Percentiles rank a stretch among this genome's conserved stretches.
Evolutionary conservation across 768 basidiomycete species (phyloP).

Genomic region (Mycena filopes): DNA sequence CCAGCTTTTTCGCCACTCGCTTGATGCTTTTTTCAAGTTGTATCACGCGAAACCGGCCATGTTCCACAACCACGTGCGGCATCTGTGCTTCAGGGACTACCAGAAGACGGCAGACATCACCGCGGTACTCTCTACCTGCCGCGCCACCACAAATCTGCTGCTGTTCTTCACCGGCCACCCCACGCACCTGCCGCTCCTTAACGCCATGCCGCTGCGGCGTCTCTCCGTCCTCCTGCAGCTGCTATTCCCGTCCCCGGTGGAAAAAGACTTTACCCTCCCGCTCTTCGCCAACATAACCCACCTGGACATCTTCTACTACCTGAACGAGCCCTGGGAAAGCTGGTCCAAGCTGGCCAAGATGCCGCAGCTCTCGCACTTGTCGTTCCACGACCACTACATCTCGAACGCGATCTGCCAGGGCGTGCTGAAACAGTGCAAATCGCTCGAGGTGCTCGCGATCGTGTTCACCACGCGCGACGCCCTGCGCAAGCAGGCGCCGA

Average conservation of each 20-base stretch:
- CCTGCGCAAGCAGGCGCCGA: background rate
- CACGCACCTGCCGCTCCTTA: background rate
- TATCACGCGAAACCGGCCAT: background rate
- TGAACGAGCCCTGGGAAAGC: background rate
- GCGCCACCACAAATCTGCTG: background rate
- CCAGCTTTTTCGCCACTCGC: background rate
- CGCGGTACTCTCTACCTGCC: background rate
- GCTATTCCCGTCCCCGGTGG: background rate
- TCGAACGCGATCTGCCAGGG: background rate
- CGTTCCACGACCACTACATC: background rate
- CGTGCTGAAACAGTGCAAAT: background rate
- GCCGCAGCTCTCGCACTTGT: background rate
- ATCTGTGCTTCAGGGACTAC: background rate
- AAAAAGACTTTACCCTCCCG: background rate
- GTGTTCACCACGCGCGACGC: background rate
- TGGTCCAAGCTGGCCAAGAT: background rate
- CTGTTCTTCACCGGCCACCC: background rate
- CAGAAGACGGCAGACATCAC: background rate
- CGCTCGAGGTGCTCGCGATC: background rate
- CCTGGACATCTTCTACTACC: background rate
- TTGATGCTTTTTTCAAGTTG: background rate
- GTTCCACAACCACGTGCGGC: background rate
- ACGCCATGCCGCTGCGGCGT: background rate
- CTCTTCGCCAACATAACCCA: conserved; percentile 3
- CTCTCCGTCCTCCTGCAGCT: background rate